Base-by-base conservation (phyloP, 306 rosid species). In the Cucurbita argyrosperma region DNA sequence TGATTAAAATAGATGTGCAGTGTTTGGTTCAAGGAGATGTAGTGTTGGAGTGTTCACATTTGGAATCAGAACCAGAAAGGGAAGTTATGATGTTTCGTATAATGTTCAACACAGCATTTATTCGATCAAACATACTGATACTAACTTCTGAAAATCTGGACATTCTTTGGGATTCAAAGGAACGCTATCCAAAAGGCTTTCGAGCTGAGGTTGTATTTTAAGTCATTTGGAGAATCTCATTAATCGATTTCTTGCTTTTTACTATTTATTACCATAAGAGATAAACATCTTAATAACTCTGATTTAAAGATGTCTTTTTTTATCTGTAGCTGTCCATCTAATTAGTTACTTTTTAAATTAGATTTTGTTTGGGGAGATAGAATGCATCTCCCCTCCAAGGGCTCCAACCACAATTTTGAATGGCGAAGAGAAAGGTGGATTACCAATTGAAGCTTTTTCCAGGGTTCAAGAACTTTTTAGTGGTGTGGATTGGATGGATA, bases 1-100 rank as follows among this genome's bases (percentile, higher is more conserved):
- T 94, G 84, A 94, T 94, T 76, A 94, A 94, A 89, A 89, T 94
- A 78, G 98, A 94, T 78, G 83, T 94, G 75, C 98, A 94, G 78
- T 90, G 97, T 84, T 74, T 90, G 76, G 97, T 94, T 75, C 98
- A 94, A 90, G 98, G 98, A 80, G 98, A 94, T 85, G 97, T 94
- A 70, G 98, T 94, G 40, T 82, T 94, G 84, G 98, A 94, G 87
- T 94, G 98, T 77, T 96, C 88, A 55, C 97, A 94, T 81, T 84
- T 90, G 84, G 98, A 89, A 79, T 81, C 83, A 80, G 94, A 93
- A 82, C 87, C 85, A 0, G 97, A 90, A 75, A 94, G 97, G 87
- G 98, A 94, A 82, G 90, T 94, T 49, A 94, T 94, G 98, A 94
- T 94, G 98, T 94, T 94, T 72, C 96, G 97, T 14, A 79, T 94